Evolutionary conservation across 768 basidiomycete species (phyloP), one percentile per base, ranked within the genome.

Genomic region (Naganishia antarctica): DNA sequence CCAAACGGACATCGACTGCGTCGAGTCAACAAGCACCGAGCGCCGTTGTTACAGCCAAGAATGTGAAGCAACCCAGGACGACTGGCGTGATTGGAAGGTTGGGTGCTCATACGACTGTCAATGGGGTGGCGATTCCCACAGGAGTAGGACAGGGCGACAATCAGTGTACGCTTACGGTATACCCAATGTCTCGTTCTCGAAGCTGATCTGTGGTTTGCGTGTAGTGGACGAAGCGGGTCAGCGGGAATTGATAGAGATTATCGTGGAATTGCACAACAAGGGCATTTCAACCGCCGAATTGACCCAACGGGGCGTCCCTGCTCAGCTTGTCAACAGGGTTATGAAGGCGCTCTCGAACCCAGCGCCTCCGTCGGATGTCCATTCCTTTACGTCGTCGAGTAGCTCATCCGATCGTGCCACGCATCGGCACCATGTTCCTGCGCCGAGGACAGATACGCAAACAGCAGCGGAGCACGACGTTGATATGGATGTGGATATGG

Each of bases 191-290:
- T 37, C 5, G 18, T n/a, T n/a, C n/a, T n/a, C n/a, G n/a, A n/a
- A n/a, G 13, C 15, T 9, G 21, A 37, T 41, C 37, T 2, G 16
- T n/a, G 12, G 29, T 51, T 7, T 34, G 15, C 1, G 2, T 32
- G 50, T 51, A 57, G 53, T 57, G 34, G 53, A 57, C 13, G 53
- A 57, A 57, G 53, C 34, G 13, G 53, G 53, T 13, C 53, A 41
- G 15, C 31, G 53, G 32, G 53, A 57, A 34, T 40, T 57, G 53
- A 57, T 57, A 7, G 53, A 40, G 26, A 57, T 57, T 18, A 37
- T 57, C 13, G 53, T 57, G 9, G 53, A 57, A 26, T 16, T 57
- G 37, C 53, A 57, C 21, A 57, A 57, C 37, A 57, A 57, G 37
- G 53, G 53, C 9, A 57, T 57, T 21, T 25, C 53, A 21, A 37